phyloP scores from a whole-genome alignment of 495 filamentous ascomycete species.

The Neurospora sp. region DNA sequence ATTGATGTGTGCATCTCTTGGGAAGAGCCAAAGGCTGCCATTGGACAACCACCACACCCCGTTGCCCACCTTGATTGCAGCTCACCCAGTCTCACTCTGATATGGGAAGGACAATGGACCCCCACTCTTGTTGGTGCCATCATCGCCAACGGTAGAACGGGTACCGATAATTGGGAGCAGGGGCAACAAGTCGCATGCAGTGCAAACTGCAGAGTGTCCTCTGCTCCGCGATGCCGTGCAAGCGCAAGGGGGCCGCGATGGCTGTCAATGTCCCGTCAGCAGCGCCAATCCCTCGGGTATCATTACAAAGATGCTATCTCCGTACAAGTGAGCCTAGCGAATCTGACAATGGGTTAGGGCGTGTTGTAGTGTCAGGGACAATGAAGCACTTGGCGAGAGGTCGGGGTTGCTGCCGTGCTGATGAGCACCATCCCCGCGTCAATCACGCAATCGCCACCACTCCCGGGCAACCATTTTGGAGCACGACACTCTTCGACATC shows the following conservation, averaged over 20 bases:
- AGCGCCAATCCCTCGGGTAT: neutral
- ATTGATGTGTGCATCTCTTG: neutral
- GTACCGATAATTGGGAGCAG: constrained; percentile 1
- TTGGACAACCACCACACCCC: neutral
- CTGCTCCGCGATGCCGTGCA: neutral
- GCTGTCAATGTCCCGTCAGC: neutral
- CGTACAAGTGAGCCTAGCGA: neutral
- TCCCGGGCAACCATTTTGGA: neutral
- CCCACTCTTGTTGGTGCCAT: constrained; percentile 4
- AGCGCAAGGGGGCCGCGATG: neutral
- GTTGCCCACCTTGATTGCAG: neutral
- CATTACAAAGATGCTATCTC: neutral
- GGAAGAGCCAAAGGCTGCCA: neutral
- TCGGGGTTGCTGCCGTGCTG: neutral
- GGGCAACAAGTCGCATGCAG: neutral
- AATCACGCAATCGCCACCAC: constrained; percentile 15
- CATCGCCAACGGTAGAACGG: neutral
- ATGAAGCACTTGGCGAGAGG: neutral
- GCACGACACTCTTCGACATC: neutral
- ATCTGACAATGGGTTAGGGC: neutral
- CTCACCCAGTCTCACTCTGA: neutral
- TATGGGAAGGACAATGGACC: neutral
- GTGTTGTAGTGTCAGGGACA: neutral
- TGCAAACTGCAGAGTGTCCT: neutral
- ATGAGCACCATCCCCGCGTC: constrained; percentile 11